phyloP scores from a whole-genome alignment of 345 rosid species.

The Euphorbia lathyris region DNA sequence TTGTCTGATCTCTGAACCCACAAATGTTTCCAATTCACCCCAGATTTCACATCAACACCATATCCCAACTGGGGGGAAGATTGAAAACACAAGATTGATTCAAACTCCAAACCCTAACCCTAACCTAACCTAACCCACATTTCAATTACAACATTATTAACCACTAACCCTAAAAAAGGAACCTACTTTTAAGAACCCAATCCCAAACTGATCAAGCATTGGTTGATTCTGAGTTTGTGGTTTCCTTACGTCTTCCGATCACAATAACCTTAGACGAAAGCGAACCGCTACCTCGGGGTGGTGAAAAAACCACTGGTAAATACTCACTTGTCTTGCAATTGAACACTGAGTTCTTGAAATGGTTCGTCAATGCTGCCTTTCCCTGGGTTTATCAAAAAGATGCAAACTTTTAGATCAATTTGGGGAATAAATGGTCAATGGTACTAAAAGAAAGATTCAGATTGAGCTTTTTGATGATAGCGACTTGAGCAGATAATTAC shows the following conservation, averaged over 20 bases:
- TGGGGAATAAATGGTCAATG: too few species aligned
- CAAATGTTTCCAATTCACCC: conserved; percentile 48
- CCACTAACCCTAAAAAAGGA: neutral
- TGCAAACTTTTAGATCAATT: neutral
- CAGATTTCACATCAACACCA: neutral
- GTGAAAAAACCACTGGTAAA: conserved; percentile 39
- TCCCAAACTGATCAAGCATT: neutral
- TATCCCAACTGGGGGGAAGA: conserved; percentile 30
- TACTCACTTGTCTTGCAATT: conserved; percentile 34
- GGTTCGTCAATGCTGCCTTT: conserved; percentile 22
- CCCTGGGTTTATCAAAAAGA: conserved; percentile 27
- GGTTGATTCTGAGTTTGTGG: too few species aligned
- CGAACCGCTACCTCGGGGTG: conserved; percentile 39
- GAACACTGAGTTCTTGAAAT: conserved; percentile 33
- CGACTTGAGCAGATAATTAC: too few species aligned
- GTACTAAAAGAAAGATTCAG: too few species aligned
- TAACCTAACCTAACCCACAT: neutral
- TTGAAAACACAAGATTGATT: conserved; percentile 32
- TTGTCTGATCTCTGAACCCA: neutral
- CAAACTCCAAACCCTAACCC: neutral
- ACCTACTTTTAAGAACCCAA: neutral
- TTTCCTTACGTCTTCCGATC: too few species aligned
- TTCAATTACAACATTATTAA: neutral
- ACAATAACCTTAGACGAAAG: neutral
- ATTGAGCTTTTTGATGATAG: too few species aligned